Conservation (phyloP, 495 filamentous ascomycete species). For the Tuber microsphaerosporum region DNA sequence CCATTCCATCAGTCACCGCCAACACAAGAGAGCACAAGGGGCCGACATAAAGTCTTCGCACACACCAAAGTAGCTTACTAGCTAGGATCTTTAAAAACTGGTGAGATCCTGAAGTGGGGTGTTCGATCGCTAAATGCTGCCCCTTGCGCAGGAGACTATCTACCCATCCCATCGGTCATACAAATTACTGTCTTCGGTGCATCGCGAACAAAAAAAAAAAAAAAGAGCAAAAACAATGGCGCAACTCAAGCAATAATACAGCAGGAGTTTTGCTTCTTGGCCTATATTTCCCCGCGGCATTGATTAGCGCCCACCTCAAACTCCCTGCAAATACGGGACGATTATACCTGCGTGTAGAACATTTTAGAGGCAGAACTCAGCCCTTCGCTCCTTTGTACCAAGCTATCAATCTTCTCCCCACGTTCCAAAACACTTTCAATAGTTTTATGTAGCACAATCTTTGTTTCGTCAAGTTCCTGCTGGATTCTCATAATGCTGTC, state of each 20-base stretch:
- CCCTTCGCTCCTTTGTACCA: slow-evolving; percentile 94
- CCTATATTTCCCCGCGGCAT: slow-evolving; percentile 44
- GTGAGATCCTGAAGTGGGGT: no score
- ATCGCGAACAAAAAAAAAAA: background rate
- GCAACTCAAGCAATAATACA: slow-evolving; percentile 66
- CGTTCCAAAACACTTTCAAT: slow-evolving; percentile 93
- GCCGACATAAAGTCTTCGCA: no score
- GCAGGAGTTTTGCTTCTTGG: slow-evolving; percentile 96
- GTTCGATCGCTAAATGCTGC: no score
- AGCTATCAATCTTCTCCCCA: slow-evolving; percentile 88
- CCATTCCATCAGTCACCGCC: background rate
- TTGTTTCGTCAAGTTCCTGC: slow-evolving; percentile 94
- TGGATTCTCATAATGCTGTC: slow-evolving; percentile 93
- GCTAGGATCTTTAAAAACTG: no score
- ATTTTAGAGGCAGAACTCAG: slow-evolving; percentile 83
- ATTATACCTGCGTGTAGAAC: slow-evolving; percentile 75
- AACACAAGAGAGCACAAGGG: no score
- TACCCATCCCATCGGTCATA: background rate
- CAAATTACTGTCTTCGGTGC: background rate
- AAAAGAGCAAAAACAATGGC: background rate
- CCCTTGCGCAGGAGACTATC: no score
- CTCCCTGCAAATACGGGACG: slow-evolving; percentile 14
- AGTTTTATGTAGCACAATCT: slow-evolving; percentile 95
- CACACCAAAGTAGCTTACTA: no score
- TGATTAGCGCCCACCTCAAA: slow-evolving; percentile 17